Conservation (phyloP, 1,139 yeast genomes). For the Saccharomyces hybrid region DNA sequence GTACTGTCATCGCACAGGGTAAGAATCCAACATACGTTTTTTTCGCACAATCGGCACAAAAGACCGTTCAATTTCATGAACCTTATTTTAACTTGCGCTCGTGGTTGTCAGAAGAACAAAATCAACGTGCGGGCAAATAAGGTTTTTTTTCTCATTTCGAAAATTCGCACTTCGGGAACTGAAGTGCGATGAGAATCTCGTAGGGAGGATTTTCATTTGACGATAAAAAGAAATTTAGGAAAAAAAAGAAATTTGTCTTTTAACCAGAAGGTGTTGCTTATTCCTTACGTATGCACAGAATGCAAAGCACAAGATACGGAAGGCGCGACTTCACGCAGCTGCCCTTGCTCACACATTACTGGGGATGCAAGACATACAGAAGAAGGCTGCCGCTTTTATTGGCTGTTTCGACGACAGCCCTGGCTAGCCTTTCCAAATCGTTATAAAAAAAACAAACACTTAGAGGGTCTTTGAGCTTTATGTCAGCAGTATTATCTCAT, state of each 20-base stretch:
- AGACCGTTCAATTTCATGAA: not conserved
- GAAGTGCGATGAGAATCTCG: not conserved
- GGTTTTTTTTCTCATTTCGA: not conserved
- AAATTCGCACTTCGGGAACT: not conserved
- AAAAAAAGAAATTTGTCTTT: not conserved
- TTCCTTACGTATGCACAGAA: conserved; percentile 1
- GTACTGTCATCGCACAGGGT: not conserved
- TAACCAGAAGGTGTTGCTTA: not conserved
- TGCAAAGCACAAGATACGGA: not conserved
- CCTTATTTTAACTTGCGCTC: not conserved
- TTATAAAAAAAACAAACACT: not conserved
- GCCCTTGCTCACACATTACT: not conserved
- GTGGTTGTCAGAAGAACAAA: not conserved
- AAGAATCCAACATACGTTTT: not conserved
- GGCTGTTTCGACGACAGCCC: not conserved
- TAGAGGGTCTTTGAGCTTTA: not conserved
- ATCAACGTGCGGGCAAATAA: not conserved
- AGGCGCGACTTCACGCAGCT: not conserved
- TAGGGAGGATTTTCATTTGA: not conserved
- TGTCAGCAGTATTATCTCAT: not conserved
- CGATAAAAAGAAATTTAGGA: not conserved
- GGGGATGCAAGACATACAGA: not conserved
- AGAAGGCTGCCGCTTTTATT: not conserved
- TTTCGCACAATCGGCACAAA: not conserved
- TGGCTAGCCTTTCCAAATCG: not conserved